A percentile compares a stretch with the other conserved stretches of the same genome.
These are phyloP conservation scores for Saturnispora serradocipensis DNA, from an alignment of 805 yeast species.

Conservation along the genomic window DNA sequence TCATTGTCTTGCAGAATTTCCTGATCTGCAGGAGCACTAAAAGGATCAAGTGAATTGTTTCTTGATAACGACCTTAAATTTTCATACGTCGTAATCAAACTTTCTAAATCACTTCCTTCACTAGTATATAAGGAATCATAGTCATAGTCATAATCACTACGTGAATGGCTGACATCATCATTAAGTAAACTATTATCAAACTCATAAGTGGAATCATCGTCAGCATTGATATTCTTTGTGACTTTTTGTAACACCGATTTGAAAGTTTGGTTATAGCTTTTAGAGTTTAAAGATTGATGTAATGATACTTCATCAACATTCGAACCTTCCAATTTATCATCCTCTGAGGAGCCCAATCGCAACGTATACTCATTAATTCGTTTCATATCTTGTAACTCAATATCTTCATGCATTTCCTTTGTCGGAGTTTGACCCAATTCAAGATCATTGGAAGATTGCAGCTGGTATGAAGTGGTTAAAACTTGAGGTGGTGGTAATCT, in stretches of 20 bases:
- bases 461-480: not conserved
- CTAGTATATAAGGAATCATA: not conserved
- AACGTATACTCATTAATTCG: not conserved
- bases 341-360: not conserved
- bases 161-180: not conserved
- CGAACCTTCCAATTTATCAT: not conserved
- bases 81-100: slow-evolving; percentile 39
- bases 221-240: slow-evolving; percentile 1
- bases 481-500: not conserved
- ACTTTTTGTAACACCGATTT: slow-evolving; percentile 13
- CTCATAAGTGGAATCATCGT: slow-evolving; percentile 9
- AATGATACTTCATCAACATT: not conserved
- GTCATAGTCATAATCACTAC: not conserved
- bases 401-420: not conserved
- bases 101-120: not conserved
- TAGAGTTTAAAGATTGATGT: not conserved
- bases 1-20: not conserved
- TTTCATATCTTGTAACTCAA: slow-evolving; percentile 3
- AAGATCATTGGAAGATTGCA: not conserved
- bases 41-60: not conserved
- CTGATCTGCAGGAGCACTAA: no score
- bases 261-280: slow-evolving; percentile 2
- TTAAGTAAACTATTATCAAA: not conserved
- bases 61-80: not conserved
- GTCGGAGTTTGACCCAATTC: not conserved